These are phyloP conservation scores for Candida peoriensis DNA, from an alignment of 805 yeast species.

Conservation along the genomic window DNA sequence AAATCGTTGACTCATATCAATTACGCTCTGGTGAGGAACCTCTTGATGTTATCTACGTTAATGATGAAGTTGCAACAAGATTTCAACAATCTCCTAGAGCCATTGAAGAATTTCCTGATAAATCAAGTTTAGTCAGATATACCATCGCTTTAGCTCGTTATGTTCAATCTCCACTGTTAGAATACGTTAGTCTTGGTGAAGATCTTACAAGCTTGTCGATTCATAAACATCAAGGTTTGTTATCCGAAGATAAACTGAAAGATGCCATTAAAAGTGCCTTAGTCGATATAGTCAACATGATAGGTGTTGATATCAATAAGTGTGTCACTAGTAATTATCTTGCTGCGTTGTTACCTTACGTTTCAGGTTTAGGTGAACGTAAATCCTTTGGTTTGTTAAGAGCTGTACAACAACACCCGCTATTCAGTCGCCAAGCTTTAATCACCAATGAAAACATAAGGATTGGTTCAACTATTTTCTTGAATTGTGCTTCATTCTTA, in stretches of 20 bases:
- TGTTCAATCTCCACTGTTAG: slow-evolving; percentile 88
- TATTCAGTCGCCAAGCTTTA: slow-evolving; percentile 77
- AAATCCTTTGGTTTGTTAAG: slow-evolving; percentile 84
- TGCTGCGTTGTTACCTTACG: slow-evolving; percentile 67
- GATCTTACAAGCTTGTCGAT: slow-evolving; percentile 65
- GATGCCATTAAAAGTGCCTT: slow-evolving; percentile 74
- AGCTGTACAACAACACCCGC: slow-evolving; percentile 60
- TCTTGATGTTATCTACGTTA: slow-evolving; percentile 72
- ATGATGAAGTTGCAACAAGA: slow-evolving; percentile 89
- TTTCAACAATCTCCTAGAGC: slow-evolving; percentile 80
- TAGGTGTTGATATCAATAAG: slow-evolving; percentile 90
- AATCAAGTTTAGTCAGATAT: slow-evolving; percentile 74
- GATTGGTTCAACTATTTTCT: slow-evolving; percentile 73
- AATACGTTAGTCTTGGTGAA: slow-evolving; percentile 76
- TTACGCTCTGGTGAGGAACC: slow-evolving; percentile 50
- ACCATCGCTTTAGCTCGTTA: slow-evolving; percentile 89
- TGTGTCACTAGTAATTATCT: slow-evolving; percentile 74
- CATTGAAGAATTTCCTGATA: slow-evolving; percentile 73
- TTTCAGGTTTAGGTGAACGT: slow-evolving; percentile 94
- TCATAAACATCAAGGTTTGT: slow-evolving; percentile 66
- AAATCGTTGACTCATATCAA: slow-evolving; percentile 51
- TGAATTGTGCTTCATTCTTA: slow-evolving; percentile 89
- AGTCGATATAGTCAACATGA: slow-evolving; percentile 86
- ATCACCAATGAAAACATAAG: slow-evolving; percentile 63
- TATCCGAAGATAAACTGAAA: slow-evolving; percentile 56